Conservation (phyloP, 139 green algal genomes). For the Volvox africanus region DNA sequence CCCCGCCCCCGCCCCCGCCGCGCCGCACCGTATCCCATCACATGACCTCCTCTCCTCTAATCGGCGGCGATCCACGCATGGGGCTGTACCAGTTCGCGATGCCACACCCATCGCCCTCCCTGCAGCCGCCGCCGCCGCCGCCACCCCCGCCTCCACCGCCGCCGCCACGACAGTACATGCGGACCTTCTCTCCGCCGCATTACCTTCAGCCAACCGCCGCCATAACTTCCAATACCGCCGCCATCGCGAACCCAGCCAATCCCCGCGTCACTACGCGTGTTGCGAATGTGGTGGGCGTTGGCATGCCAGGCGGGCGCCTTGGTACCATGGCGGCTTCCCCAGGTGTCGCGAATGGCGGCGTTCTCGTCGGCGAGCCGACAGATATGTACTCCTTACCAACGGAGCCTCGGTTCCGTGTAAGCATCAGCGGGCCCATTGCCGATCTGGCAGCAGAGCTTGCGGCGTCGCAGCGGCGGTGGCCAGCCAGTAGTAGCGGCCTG, state of each 20-base stretch:
- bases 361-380: background rate
- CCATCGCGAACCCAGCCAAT: background rate
- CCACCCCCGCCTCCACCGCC: background rate
- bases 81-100: background rate
- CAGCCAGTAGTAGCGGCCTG: background rate
- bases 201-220: background rate
- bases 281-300: background rate
- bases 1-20: background rate
- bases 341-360: background rate
- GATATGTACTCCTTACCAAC: background rate
- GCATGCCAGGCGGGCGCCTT: no score
- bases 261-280: background rate
- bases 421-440: constrained; percentile 25
- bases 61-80: background rate
- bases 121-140: background rate
- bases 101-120: background rate
- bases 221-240: background rate
- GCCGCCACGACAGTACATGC: background rate
- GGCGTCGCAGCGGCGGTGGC: background rate
- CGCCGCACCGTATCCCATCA: background rate
- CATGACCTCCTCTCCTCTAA: background rate
- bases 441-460: background rate
- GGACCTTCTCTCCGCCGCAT: background rate
- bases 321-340: no score
- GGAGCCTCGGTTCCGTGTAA: constrained; percentile 10